Evolutionary conservation across 257 asterid species (phyloP).

Genomic region (Eucommia ulmoides): DNA sequence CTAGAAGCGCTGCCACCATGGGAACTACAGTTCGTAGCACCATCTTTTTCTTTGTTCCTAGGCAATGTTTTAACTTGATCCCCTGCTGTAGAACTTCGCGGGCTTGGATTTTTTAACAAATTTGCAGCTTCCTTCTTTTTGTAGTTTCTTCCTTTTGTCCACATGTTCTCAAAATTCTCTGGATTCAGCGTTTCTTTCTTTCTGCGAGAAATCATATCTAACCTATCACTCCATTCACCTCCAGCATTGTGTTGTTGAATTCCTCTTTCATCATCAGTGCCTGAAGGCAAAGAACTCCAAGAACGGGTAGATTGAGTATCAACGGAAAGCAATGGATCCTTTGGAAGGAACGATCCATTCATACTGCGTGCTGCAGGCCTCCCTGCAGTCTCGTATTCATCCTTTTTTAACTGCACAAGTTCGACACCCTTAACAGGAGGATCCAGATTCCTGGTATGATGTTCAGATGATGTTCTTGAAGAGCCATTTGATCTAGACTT

Average conservation of each 20-base stretch:
- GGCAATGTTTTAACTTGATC: constrained; percentile 27
- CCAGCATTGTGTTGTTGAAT: constrained; percentile 45
- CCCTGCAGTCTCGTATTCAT: constrained; percentile 20
- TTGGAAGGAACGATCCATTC: constrained; percentile 31
- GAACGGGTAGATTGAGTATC: constrained; percentile 65
- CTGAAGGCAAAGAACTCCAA: constrained; percentile 60
- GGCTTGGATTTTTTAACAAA: constrained; percentile 23
- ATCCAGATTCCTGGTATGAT: constrained; percentile 43
- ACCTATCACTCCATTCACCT: constrained; percentile 81
- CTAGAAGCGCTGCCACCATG: constrained; percentile 13
- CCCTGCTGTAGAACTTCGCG: constrained; percentile 27
- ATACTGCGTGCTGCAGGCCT: constrained; percentile 22
- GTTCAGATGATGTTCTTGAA: constrained; percentile 33
- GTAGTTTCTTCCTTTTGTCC: constrained; percentile 90
- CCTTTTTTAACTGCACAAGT: constrained; percentile 80
- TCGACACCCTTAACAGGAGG: constrained; percentile 81
- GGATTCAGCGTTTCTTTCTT: constrained; percentile 82
- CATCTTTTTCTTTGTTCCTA: constrained; percentile 26
- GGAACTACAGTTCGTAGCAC: constrained; percentile 7
- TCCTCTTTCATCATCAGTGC: constrained; percentile 41
- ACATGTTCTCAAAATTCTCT: constrained; percentile 89
- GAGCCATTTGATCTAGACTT: constrained; percentile 32
- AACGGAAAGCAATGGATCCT: constrained; percentile 85
- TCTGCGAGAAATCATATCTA: constrained; percentile 61
- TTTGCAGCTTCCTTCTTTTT: constrained; percentile 36